Evolutionary conservation across 306 rosid species (phyloP).

Genomic region (Cucumis melo): DNA sequence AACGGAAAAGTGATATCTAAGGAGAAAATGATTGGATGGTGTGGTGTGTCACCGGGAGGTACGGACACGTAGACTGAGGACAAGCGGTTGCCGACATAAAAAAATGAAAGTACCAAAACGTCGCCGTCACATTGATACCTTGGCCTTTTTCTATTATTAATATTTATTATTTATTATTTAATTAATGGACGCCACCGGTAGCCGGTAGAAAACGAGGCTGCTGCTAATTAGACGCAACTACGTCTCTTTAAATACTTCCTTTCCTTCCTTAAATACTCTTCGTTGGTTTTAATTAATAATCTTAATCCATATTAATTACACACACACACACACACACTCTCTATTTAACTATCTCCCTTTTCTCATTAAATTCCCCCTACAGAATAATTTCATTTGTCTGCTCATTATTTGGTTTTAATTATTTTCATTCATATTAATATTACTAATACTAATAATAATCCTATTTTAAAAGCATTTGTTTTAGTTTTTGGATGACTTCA

Average conservation of each 20-base stretch:
- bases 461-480: too few relatives aligned
- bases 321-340: too few relatives aligned
- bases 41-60: neutral
- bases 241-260: neutral
- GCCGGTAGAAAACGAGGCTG: neutral
- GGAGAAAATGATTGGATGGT: neutral
- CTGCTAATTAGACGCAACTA: neutral
- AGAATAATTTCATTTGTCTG: too few relatives aligned
- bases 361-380: too few relatives aligned
- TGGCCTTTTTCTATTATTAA: neutral
- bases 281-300: too few relatives aligned
- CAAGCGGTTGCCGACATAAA: constrained; percentile 15
- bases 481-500: too few relatives aligned
- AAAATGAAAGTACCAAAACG: neutral
- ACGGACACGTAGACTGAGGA: constrained; percentile 7
- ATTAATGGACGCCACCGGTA: neutral
- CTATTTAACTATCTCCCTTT: too few relatives aligned
- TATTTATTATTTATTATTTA: neutral
- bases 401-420: too few relatives aligned
- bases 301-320: too few relatives aligned
- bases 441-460: too few relatives aligned
- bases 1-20: neutral
- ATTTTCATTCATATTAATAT: too few relatives aligned
- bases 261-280: too few relatives aligned
- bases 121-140: neutral